Conservation (phyloP, 345 rosid genomes). For the Leavenworthia alabamica region DNA sequence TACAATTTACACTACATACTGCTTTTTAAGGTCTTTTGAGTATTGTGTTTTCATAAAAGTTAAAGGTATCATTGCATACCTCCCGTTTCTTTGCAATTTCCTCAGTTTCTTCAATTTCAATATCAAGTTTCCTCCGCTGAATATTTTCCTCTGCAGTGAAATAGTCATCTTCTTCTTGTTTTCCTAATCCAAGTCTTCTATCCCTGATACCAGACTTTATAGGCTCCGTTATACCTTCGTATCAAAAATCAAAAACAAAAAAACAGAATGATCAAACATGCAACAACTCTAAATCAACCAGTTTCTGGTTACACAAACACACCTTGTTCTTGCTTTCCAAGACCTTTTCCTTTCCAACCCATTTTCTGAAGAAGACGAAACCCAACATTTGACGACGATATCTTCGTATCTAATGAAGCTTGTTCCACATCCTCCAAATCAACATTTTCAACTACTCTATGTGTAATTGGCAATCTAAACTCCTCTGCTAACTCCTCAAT, state of each 20-base stretch:
- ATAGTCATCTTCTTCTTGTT: no score
- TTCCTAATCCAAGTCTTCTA: conserved; percentile 83
- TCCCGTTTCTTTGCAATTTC: no score
- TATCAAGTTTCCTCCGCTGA: conserved; percentile 81
- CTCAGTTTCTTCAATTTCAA: conserved; percentile 88
- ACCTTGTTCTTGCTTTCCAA: conserved; percentile 94
- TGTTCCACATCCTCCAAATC: conserved; percentile 87
- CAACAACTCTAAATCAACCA: neutral
- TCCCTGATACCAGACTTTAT: conserved; percentile 93
- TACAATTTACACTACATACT: conserved; percentile 61
- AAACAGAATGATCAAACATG: neutral
- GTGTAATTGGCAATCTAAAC: conserved; percentile 68
- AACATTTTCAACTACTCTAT: conserved; percentile 72
- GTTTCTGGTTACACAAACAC: neutral
- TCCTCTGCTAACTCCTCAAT: conserved; percentile 65
- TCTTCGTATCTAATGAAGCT: conserved; percentile 69
- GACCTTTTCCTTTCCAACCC: no score
- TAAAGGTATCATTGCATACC: conserved; percentile 68
- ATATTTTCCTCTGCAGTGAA: no score
- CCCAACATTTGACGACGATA: conserved; percentile 87
- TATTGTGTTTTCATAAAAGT: conserved; percentile 37
- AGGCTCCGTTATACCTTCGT: conserved; percentile 74
- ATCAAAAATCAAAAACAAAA: neutral
- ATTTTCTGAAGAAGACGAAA: no score
- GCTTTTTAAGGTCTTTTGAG: conserved; percentile 65